Conservation (phyloP, 345 rosid genomes). For the Brassica juncea region DNA sequence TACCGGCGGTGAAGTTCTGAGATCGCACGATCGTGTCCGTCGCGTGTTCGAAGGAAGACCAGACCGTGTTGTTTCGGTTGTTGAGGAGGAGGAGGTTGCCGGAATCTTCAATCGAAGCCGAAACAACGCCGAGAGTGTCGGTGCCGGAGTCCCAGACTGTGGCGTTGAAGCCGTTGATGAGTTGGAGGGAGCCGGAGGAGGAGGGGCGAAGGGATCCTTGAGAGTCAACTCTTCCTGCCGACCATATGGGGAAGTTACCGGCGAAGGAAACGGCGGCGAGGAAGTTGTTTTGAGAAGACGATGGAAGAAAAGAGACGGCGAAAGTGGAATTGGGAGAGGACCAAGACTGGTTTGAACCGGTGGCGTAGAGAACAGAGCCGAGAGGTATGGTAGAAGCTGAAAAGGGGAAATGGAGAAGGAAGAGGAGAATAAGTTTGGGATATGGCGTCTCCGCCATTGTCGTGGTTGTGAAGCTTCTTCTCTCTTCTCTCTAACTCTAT, state of each 20-base stretch:
- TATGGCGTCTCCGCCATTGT: constrained; percentile 34
- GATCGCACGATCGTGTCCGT: constrained; percentile 55
- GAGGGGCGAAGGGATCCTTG: constrained; percentile 48
- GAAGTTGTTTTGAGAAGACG: constrained; percentile 39
- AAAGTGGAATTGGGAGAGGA: constrained; percentile 47
- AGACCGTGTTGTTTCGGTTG: constrained; percentile 37
- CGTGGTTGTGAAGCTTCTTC: constrained; percentile 3
- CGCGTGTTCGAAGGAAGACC: constrained; percentile 70
- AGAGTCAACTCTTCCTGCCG: constrained; percentile 59
- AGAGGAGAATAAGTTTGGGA: not conserved
- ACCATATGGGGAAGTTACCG: constrained; percentile 54
- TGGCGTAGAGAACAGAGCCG: constrained; percentile 51
- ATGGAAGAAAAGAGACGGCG: constrained; percentile 47
- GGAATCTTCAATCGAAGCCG: constrained; percentile 55
- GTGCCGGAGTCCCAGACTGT: constrained; percentile 64
- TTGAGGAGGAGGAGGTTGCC: constrained; percentile 57
- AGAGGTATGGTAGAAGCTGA: constrained; percentile 39
- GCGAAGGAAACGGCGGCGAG: constrained; percentile 47
- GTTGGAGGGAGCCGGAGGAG: constrained; percentile 54
- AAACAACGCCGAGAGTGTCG: constrained; percentile 46
- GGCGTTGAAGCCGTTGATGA: constrained; percentile 56
- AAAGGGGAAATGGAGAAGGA: constrained; percentile 11
- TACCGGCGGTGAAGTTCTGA: constrained; percentile 52
- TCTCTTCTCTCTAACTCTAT: not conserved
- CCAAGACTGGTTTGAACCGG: constrained; percentile 46